These are phyloP conservation scores for Penicillium janthinellum DNA, from an alignment of 2,329 filamentous ascomycete species.

Conservation along the genomic window DNA sequence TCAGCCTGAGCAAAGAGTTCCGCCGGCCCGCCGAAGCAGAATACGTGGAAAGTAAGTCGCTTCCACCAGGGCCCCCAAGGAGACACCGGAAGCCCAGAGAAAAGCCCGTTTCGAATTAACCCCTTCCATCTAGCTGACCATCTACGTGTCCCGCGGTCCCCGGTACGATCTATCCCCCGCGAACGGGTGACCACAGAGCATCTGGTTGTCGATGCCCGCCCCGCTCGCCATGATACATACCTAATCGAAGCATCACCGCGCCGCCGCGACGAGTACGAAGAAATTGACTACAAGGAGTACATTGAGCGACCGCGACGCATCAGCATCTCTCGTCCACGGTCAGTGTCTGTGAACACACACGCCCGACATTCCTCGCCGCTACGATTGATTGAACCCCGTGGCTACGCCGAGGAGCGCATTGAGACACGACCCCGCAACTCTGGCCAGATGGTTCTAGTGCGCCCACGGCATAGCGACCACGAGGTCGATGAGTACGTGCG, in stretches of 20 bases:
- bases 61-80: constrained; percentile 4
- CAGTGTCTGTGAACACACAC: constrained; percentile 38
- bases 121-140: constrained; percentile 26
- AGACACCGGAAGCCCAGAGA: not conserved
- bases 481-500: constrained; percentile 74
- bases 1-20: constrained; percentile 73
- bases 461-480: constrained; percentile 54
- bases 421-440: constrained; percentile 45
- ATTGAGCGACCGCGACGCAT: constrained; percentile 30
- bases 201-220: constrained; percentile 25
- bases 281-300: constrained; percentile 28
- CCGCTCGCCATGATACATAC: constrained; percentile 33
- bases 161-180: constrained; percentile 25
- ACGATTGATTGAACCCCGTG: constrained; percentile 37
- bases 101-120: not conserved
- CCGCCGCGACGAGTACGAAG: constrained; percentile 27
- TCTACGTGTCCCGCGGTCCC: constrained; percentile 25
- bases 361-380: constrained; percentile 41
- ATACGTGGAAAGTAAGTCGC: constrained; percentile 33
- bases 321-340: constrained; percentile 37
- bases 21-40: constrained; percentile 28
- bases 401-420: constrained; percentile 45
- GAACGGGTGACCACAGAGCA: constrained; percentile 32
- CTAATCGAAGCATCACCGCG: constrained; percentile 39
- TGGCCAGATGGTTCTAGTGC: constrained; percentile 54